Evolutionary conservation across 2,329 filamentous ascomycete genomes (phyloP).

Genomic region (Stagonosporopsis vannaccii): DNA sequence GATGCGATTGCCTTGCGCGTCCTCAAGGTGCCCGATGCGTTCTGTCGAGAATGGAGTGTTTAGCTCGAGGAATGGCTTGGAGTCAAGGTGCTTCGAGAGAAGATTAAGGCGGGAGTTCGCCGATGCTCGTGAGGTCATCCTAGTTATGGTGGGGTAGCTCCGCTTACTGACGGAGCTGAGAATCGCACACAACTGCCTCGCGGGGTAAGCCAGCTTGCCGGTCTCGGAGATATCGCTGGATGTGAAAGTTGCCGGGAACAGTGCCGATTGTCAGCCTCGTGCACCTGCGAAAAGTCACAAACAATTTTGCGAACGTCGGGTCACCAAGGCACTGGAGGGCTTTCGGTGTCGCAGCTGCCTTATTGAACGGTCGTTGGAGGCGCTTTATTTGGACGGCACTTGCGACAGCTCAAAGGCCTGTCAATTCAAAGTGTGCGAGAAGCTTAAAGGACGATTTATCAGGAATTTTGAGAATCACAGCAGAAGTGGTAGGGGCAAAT

Average conservation of each 20-base stretch:
- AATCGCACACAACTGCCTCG: conserved; percentile 20
- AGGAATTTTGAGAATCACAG: conserved; percentile 3
- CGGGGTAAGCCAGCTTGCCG: conserved; percentile 47
- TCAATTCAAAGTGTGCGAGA: conserved; percentile 4
- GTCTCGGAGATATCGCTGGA: conserved; percentile 31
- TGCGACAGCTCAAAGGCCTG: background rate
- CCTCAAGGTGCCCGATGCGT: conserved; percentile 58
- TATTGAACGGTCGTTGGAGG: background rate
- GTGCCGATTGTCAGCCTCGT: conserved; percentile 18
- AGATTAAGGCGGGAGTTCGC: conserved; percentile 63
- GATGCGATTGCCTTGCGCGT: conserved; percentile 58
- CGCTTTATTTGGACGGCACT: background rate
- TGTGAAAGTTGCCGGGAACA: conserved; percentile 12
- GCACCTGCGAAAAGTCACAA: conserved; percentile 1
- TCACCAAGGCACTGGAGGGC: conserved; percentile 2
- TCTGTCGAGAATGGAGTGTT: conserved; percentile 71
- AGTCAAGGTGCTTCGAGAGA: conserved; percentile 67
- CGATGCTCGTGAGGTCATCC: conserved; percentile 48
- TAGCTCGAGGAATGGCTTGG: conserved; percentile 63
- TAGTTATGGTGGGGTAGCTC: conserved; percentile 38
- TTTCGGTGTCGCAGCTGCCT: background rate
- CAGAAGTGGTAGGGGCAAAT: conserved; percentile 3
- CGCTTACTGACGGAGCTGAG: conserved; percentile 26
- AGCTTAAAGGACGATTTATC: background rate
- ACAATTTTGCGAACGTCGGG: background rate